Evolutionary conservation across 164 flowering plant genomes (phyloP).

Genomic region (Vitis cinerea): DNA sequence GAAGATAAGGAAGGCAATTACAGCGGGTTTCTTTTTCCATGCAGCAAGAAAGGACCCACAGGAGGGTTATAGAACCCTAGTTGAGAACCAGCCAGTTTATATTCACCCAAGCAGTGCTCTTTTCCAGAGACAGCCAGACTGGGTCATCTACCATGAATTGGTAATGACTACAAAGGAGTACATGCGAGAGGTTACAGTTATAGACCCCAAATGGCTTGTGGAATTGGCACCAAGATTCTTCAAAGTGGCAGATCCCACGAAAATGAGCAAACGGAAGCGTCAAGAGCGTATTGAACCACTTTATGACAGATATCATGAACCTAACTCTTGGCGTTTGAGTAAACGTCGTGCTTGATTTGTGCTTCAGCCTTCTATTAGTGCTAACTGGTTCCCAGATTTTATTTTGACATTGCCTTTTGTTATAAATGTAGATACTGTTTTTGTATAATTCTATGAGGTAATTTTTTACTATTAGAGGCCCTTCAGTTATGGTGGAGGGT

Average conservation of each 20-base stretch:
- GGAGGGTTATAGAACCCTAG: constrained; percentile 82
- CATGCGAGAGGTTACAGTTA: constrained; percentile 81
- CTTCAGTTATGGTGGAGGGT: too few relatives aligned
- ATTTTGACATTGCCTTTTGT: neutral
- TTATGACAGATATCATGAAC: constrained; percentile 86
- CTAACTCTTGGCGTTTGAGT: constrained; percentile 90
- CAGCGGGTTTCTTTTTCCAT: constrained; percentile 89
- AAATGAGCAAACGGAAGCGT: constrained; percentile 88
- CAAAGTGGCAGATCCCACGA: constrained; percentile 82
- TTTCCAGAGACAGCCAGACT: constrained; percentile 84
- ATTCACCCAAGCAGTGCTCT: constrained; percentile 92
- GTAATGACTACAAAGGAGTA: constrained; percentile 94
- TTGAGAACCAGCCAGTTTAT: constrained; percentile 87
- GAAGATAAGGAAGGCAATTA: constrained; percentile 79
- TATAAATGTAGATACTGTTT: neutral
- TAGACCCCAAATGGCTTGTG: constrained; percentile 91
- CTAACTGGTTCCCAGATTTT: neutral
- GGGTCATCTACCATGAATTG: constrained; percentile 89
- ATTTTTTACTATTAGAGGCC: too few relatives aligned
- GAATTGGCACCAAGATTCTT: constrained; percentile 86
- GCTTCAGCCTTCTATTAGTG: neutral
- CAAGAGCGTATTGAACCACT: constrained; percentile 89
- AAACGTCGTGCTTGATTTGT: constrained; percentile 62
- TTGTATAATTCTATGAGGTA: neutral
- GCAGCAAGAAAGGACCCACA: constrained; percentile 85